Conservation (phyloP, 257 asterid species). For the Cinchona pubescens region DNA sequence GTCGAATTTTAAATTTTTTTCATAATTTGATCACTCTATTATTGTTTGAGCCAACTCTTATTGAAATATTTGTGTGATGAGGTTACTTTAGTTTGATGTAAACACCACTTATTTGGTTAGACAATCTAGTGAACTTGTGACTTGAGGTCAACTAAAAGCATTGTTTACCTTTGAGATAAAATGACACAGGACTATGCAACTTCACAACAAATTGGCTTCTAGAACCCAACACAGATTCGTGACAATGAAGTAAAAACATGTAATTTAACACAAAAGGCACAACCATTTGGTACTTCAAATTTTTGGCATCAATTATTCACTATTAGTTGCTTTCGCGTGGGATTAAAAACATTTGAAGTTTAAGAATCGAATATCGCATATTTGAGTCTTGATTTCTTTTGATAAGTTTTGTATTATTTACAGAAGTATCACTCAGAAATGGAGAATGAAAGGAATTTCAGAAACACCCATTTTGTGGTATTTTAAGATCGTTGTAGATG, state of each 20-base stretch:
- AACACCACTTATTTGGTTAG: neutral
- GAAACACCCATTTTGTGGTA: no score
- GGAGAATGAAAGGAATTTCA: no score
- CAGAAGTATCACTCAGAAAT: no score
- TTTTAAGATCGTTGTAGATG: no score
- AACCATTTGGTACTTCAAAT: neutral
- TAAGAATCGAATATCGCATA: neutral
- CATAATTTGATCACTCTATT: no score
- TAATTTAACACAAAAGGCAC: neutral
- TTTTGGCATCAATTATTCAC: neutral
- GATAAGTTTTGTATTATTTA: no score
- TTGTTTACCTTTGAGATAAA: neutral
- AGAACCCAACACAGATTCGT: neutral
- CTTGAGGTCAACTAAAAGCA: neutral
- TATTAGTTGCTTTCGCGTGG: neutral
- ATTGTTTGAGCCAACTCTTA: no score
- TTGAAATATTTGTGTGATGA: neutral
- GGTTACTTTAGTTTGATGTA: neutral
- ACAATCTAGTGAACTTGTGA: neutral
- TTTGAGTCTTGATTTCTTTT: neutral
- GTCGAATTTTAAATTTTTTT: no score
- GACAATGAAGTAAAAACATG: no score
- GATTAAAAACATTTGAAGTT: neutral
- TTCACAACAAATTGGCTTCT: neutral
- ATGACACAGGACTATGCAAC: neutral